A percentile compares a stretch with the other conserved stretches of the same genome.
These are phyloP conservation scores for Myxozyma sirexii DNA, from an alignment of 805 yeast species.

Conservation along the genomic window DNA sequence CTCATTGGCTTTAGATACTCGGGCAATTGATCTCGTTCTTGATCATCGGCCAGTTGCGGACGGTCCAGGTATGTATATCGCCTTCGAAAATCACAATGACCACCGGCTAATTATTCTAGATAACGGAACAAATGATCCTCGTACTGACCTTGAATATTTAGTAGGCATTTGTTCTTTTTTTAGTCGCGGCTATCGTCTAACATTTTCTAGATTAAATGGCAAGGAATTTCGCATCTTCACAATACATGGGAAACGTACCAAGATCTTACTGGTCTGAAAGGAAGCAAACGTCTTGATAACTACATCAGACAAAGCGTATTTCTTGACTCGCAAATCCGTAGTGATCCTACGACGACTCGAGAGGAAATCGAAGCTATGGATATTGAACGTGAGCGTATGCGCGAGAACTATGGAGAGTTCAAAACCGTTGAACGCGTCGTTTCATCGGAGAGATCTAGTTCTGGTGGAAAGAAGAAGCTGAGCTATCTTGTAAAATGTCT, in stretches of 20 bases:
- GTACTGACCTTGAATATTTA: constrained; percentile 39
- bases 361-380: constrained; percentile 95
- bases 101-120: background rate
- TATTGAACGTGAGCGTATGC: constrained; percentile 78
- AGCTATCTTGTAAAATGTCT: constrained; percentile 83
- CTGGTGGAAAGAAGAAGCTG: constrained; percentile 47
- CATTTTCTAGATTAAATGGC: constrained; percentile 70
- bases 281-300: constrained; percentile 85
- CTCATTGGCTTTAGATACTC: constrained; percentile 27
- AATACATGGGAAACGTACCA: constrained; percentile 88
- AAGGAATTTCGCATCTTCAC: constrained; percentile 83
- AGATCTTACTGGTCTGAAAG: constrained; percentile 55
- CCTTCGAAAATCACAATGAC: background rate
- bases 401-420: constrained; percentile 82
- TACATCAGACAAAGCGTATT: constrained; percentile 78
- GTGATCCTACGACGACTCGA: constrained; percentile 78
- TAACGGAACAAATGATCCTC: constrained; percentile 36
- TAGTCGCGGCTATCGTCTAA: constrained; percentile 32
- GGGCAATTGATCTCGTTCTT: constrained; percentile 54
- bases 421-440: constrained; percentile 88
- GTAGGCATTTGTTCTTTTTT: constrained; percentile 50
- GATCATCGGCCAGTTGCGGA: constrained; percentile 49
- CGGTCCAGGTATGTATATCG: background rate
- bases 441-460: constrained; percentile 67
- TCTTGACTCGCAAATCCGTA: constrained; percentile 72